phyloP scores from a whole-genome alignment of 192 early-diverging fungal species.

The Ambispora gerdemannii region DNA sequence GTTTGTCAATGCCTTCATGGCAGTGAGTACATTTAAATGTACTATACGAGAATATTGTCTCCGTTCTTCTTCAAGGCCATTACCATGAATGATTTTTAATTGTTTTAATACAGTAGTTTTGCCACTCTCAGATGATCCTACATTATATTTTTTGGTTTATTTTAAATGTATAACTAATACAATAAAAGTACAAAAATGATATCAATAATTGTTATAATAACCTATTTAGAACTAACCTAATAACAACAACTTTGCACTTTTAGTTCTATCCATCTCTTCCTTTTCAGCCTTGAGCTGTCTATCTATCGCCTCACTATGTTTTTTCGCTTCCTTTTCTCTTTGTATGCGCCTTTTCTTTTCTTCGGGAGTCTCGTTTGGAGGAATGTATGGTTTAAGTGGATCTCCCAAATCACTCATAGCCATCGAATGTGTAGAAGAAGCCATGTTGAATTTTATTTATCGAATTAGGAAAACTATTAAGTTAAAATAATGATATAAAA shows the following conservation, averaged over 20 bases:
- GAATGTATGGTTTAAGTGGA: conserved; percentile 13
- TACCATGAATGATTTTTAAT: conserved; percentile 38
- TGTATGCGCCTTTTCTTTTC: conserved; percentile 13
- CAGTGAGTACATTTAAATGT: conserved; percentile 44
- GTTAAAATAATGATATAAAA: no score
- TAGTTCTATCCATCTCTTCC: conserved; percentile 33
- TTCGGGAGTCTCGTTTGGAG: conserved; percentile 18
- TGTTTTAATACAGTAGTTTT: conserved; percentile 56
- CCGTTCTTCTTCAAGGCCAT: conserved; percentile 41
- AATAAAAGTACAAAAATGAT: no score
- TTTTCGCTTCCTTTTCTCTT: conserved; percentile 41
- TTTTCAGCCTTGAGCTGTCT: conserved; percentile 44
- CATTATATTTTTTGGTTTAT: background rate
- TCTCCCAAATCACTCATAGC: conserved; percentile 8
- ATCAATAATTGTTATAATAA: no score
- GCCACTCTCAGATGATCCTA: conserved; percentile 63
- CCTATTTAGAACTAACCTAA: conserved; percentile 42
- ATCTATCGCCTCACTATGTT: conserved; percentile 52
- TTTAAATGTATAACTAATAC: no score
- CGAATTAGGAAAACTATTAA: no score
- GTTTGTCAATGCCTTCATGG: conserved; percentile 39
- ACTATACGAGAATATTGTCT: conserved; percentile 42
- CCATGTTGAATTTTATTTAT: conserved; percentile 2
- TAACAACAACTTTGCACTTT: conserved; percentile 42
- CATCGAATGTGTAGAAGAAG: background rate